phyloP scores from a whole-genome alignment of 257 asterid species.

The Nicotiana otophora region DNA sequence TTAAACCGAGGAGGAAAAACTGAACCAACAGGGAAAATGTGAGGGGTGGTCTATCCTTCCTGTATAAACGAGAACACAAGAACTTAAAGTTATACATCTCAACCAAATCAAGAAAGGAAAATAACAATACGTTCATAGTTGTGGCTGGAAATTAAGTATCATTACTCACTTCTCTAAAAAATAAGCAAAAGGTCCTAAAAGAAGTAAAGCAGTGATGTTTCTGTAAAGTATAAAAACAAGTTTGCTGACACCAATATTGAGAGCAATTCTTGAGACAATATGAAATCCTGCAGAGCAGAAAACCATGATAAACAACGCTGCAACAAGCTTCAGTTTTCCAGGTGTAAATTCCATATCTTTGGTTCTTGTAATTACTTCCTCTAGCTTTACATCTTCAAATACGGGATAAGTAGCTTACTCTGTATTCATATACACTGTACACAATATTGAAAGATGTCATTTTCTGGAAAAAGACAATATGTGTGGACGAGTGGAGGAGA shows the following conservation, averaged over 20 bases:
- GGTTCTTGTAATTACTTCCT: background rate
- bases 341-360: slow-evolving; percentile 32
- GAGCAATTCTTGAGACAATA: slow-evolving; percentile 73
- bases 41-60: slow-evolving; percentile 80
- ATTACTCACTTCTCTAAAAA: slow-evolving; percentile 56
- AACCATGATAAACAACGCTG: slow-evolving; percentile 59
- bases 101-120: background rate
- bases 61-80: slow-evolving; percentile 17
- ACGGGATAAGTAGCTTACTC: too few relatives aligned
- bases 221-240: slow-evolving; percentile 71
- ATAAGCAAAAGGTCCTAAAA: slow-evolving; percentile 74
- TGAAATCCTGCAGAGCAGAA: slow-evolving; percentile 77
- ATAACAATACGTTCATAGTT: background rate
- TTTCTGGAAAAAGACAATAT: background rate
- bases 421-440: background rate
- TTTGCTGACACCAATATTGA: slow-evolving; percentile 77
- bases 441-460: background rate
- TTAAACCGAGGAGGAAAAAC: slow-evolving; percentile 67
- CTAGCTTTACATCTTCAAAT: background rate
- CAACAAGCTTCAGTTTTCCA: slow-evolving; percentile 51
- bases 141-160: background rate
- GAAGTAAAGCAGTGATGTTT: slow-evolving; percentile 53
- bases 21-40: slow-evolving; percentile 64
- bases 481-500: too few relatives aligned
- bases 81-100: background rate